Conservation (phyloP, 495 filamentous ascomycete species). For the Penicillium cinerascens region DNA sequence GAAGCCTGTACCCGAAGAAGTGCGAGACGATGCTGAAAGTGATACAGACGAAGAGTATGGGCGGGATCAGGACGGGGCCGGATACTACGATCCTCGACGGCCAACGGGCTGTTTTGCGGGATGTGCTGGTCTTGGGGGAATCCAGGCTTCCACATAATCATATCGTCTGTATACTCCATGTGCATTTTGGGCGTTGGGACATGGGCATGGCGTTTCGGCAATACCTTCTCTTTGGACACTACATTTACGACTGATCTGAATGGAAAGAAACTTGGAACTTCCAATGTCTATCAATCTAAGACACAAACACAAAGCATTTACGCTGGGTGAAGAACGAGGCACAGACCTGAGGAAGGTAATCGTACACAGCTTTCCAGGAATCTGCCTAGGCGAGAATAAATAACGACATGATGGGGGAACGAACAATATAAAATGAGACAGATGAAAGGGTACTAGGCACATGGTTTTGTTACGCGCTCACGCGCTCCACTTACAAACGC, state of each 20-base stretch:
- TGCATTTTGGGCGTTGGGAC: background rate
- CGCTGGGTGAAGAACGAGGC: conserved; percentile 12
- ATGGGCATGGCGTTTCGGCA: background rate
- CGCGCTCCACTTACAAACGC: conserved; percentile 54
- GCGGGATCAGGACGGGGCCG: conserved; percentile 33
- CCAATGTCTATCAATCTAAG: conserved; percentile 12
- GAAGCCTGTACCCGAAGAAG: background rate
- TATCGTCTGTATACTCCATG: background rate
- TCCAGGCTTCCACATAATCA: conserved; percentile 7
- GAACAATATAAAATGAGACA: conserved; percentile 27
- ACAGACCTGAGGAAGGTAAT: conserved; percentile 29
- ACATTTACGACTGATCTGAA: background rate
- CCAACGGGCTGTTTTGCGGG: conserved; percentile 49
- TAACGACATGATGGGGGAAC: conserved; percentile 21
- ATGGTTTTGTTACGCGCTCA: conserved; percentile 30
- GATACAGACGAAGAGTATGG: conserved; percentile 47
- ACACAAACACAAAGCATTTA: conserved; percentile 9
- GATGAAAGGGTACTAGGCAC: conserved; percentile 35
- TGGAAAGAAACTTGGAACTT: background rate
- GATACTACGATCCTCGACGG: conserved; percentile 49
- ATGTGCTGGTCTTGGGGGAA: conserved; percentile 28
- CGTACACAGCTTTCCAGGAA: conserved; percentile 38
- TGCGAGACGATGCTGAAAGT: conserved; percentile 31
- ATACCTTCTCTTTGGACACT: background rate
- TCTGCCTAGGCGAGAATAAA: conserved; percentile 26